Conservation (phyloP, 176 grass and related monocot species). For the Ananas comosus region DNA sequence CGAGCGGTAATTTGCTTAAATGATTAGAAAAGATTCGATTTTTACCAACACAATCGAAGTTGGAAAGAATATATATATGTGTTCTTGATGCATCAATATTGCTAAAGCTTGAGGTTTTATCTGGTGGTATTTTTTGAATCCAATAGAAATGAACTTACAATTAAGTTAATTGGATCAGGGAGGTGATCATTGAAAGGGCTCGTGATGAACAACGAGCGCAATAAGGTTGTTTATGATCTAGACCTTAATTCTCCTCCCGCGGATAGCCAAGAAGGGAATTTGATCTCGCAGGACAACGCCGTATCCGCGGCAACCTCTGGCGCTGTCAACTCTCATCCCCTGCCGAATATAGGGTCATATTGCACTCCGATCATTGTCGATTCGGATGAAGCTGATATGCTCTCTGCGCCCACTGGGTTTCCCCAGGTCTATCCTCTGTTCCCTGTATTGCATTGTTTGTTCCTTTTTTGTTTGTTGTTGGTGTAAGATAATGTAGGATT, state of each 20-base stretch:
- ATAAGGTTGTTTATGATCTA: constrained; percentile 7
- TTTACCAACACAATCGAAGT: too few species aligned
- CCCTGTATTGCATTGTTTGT: constrained; percentile 16
- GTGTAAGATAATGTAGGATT: background rate
- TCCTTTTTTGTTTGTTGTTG: background rate
- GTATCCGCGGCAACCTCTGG: background rate
- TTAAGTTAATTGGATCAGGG: background rate
- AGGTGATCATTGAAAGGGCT: background rate
- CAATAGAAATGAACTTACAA: too few species aligned
- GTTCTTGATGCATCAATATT: too few species aligned
- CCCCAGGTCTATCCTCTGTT: constrained; percentile 38
- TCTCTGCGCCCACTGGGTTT: constrained; percentile 38
- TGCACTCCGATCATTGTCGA: constrained; percentile 46
- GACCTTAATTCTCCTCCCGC: constrained; percentile 9
- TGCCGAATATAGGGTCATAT: constrained; percentile 14
- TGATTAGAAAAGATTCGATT: too few species aligned
- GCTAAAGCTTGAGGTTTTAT: too few species aligned
- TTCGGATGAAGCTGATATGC: constrained; percentile 43
- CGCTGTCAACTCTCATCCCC: too few species aligned
- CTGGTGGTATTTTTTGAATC: too few species aligned
- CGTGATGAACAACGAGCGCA: background rate
- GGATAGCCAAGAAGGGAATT: background rate
- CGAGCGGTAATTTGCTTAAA: too few species aligned
- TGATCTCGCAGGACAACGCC: background rate
- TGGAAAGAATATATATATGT: too few species aligned